phyloP scores from a whole-genome alignment of 257 asterid genomes.

The Solanum commersonii region DNA sequence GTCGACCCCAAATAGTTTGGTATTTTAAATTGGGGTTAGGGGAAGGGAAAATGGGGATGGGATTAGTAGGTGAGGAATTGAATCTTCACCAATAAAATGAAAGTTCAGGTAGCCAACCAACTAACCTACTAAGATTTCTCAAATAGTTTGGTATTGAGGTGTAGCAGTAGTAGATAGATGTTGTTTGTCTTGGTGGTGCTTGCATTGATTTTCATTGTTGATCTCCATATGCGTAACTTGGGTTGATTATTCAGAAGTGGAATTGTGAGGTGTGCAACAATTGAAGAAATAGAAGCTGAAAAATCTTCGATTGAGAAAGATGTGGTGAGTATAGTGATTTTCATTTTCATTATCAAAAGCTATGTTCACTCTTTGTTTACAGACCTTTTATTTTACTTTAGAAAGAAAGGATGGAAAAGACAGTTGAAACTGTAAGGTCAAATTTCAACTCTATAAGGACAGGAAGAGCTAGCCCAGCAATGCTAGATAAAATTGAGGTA shows the following conservation, averaged over 20 bases:
- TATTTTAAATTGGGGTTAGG: not conserved
- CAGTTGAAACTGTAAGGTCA: slow-evolving; percentile 58
- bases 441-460: slow-evolving; percentile 86
- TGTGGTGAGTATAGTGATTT: slow-evolving; percentile 36
- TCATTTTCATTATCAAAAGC: not conserved
- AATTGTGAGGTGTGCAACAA: slow-evolving; percentile 63
- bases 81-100: not conserved
- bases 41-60: not conserved
- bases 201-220: not conserved
- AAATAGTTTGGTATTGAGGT: not conserved
- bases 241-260: slow-evolving; percentile 35
- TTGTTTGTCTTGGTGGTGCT: not conserved
- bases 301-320: slow-evolving; percentile 66
- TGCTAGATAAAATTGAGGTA: slow-evolving; percentile 90
- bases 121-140: not conserved
- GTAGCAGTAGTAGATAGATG: not conserved
- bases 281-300: slow-evolving; percentile 88
- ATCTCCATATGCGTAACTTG: not conserved
- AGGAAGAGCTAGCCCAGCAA: slow-evolving; percentile 85
- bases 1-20: not conserved
- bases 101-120: not conserved
- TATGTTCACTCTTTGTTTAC: not conserved
- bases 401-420: slow-evolving; percentile 93
- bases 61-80: not conserved
- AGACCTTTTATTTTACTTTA: slow-evolving; percentile 9